Percentiles rank a stretch among this genome's conserved stretches.
Evolutionary conservation across 2,329 filamentous ascomycete genomes (phyloP).

Genomic region (Penicillium rolfsii): DNA sequence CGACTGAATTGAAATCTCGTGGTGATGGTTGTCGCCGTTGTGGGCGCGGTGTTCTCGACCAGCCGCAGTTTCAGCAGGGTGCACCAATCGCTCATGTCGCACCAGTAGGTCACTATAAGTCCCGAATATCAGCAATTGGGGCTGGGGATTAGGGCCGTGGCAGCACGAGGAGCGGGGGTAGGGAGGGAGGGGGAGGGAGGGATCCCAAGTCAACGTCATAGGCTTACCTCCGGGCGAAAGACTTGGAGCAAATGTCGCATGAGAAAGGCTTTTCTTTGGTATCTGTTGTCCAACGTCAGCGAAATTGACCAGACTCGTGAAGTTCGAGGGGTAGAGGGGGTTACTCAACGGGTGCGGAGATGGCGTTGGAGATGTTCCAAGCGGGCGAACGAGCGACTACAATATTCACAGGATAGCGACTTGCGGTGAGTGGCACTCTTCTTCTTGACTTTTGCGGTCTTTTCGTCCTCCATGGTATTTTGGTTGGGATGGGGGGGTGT

Average conservation of each 20-base stretch:
- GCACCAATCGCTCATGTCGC: conserved; percentile 54
- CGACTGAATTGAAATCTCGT: conserved; percentile 39
- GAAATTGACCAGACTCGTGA: conserved; percentile 2
- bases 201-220: background rate
- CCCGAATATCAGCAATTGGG: conserved; percentile 30
- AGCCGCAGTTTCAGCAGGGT: conserved; percentile 48
- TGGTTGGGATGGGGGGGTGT: background rate
- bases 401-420: conserved; percentile 53
- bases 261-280: conserved; percentile 56
- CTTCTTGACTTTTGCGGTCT: conserved; percentile 45
- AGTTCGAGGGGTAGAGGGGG: conserved; percentile 26
- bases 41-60: conserved; percentile 44
- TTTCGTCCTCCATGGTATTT: conserved; percentile 45
- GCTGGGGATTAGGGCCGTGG: conserved; percentile 4
- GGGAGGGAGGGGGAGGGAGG: background rate
- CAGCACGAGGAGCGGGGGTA: background rate
- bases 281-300: conserved; percentile 42
- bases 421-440: conserved; percentile 49
- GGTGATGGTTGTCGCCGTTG: conserved; percentile 35
- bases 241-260: conserved; percentile 54
- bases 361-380: conserved; percentile 56
- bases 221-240: conserved; percentile 51
- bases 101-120: conserved; percentile 51
- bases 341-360: conserved; percentile 55
- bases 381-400: conserved; percentile 52